Base-by-base conservation (phyloP, 164 flowering plant species). In the Paratinospora sagittata region DNA sequence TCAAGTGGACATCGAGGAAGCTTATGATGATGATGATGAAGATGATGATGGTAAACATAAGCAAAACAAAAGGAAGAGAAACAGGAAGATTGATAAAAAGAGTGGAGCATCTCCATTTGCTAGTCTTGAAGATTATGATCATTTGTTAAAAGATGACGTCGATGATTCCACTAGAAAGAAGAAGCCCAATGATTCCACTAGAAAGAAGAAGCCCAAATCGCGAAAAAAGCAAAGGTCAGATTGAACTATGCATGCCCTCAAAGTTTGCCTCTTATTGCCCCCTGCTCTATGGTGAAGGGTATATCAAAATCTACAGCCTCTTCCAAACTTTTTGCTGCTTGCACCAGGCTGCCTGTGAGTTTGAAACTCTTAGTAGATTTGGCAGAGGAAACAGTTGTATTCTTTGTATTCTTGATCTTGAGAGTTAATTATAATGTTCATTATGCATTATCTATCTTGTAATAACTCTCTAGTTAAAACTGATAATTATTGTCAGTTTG, bases 81-180 rank as follows among this genome's bases (percentile, higher is more conserved):
- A 86, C 72, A 63, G 81, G 34, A 88, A 86, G 70, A 26, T 77
- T 9, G 68, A 73, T 30, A 79, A 73, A 45, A 84, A 76, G 75
- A 49, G 72, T 39, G 78, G 79, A 0, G 84, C 72, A 6, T 90
- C 98, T 3, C 92, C 97, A n/a, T 95, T 92, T 79, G 98, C 97
- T 3, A 90, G 93, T 70, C 77, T 85, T n/a, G 97, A 92, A 64
- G 97, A 95, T 0, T 95, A 90, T 67, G 84, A 85, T 60, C 96
- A 92, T 81, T 58, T 95, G 78, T 36, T 89, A 63, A 79, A 82
- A n/a, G 86, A 84, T 1, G 85, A 79, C 4, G 69, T 21, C 16
- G 68, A 37, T 16, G 37, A n/a, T 70, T 43, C 78, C 19, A 65
- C 37, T 10, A 66, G 37, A 41, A 65, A 78, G 47, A 75, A 77